A percentile compares a stretch with the other conserved stretches of the same genome.
Conservation (phyloP, 2,329 filamentous ascomycete species). For the Emericellopsis atlantica region DNA sequence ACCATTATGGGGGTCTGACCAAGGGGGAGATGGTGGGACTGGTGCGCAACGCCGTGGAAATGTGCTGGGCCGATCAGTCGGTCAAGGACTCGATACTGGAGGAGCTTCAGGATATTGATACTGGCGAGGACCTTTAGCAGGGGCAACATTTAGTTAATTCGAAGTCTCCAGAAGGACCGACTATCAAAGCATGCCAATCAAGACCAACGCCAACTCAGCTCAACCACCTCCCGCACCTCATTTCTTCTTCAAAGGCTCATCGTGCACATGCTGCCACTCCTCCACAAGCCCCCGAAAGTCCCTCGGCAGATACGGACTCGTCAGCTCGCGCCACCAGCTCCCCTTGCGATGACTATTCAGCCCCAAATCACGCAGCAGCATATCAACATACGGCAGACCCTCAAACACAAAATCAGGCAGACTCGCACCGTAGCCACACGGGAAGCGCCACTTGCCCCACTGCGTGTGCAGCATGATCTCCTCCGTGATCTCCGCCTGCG, state of each 20-base stretch:
- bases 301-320: neutral
- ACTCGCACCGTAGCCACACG: slow-evolving; percentile 47
- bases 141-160: too few species aligned
- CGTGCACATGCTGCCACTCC: neutral
- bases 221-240: neutral
- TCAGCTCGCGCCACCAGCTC: neutral
- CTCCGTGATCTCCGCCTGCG: slow-evolving; percentile 27
- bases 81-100: slow-evolving; percentile 14
- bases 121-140: too few species aligned
- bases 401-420: slow-evolving; percentile 50
- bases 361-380: slow-evolving; percentile 53
- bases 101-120: neutral
- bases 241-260: neutral
- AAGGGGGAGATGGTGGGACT: slow-evolving; percentile 28
- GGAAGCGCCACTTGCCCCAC: slow-evolving; percentile 59
- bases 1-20: slow-evolving; percentile 12
- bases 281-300: neutral
- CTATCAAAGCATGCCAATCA: too few species aligned
- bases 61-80: slow-evolving; percentile 29
- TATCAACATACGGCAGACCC: slow-evolving; percentile 38
- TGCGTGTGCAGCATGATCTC: slow-evolving; percentile 52
- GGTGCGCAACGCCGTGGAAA: slow-evolving; percentile 26
- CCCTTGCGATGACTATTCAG: slow-evolving; percentile 21
- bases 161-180: too few species aligned
- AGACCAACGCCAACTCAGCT: neutral